Base-by-base conservation (phyloP, 768 basidiomycete species). In the Rhizopogon vesiculosus region DNA sequence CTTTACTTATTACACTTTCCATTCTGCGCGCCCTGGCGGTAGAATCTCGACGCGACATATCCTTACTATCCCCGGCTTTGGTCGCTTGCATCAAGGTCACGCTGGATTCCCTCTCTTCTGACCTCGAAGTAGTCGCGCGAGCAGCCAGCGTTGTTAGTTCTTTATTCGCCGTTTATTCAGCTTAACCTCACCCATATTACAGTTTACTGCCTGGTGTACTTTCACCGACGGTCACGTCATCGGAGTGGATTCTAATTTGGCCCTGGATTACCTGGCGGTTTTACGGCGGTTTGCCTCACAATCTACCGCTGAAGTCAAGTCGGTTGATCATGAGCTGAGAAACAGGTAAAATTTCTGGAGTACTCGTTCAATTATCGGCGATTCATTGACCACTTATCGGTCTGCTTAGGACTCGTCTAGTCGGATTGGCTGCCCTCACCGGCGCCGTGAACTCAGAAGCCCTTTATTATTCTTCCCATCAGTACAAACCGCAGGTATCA, bases 151-250 rank as follows among this genome's bases (percentile, higher is more conserved):
- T 93, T 52, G 93, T 93, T 68, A 63, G 89, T 79, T 12, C 16
- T 54, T 31, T 8, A n/a, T 31, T 22, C 41, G 19, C 18, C 55
- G 43, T 19, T 1, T 15, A 25, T 6, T 56, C 7, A 6, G 19
- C 12, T 13, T 18, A n/a, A 45, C 19, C 39, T 18, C 22, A 46
- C 62, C 6, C 57, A 38, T 44, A 3, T 16, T n/a, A 33, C 62
- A 94, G 89, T 93, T 96, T 63, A 90, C 87, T 3, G 87, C 92
- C 1, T 98, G 92, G 88, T 87, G 89, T 18, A 94, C 93, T 15
- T 97, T 86, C 61, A 93, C 94, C 19, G 88, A 95, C 61, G 92
- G 93, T 0, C 85, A 85, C 53, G 75, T 89, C 41, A 84, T 95
- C 59, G 91, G 89, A 28, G 82, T 86, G 12, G 93, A 96, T 64